Base-by-base conservation (phyloP, 805 yeast genomes). In the Hanseniaspora meyeri region DNA sequence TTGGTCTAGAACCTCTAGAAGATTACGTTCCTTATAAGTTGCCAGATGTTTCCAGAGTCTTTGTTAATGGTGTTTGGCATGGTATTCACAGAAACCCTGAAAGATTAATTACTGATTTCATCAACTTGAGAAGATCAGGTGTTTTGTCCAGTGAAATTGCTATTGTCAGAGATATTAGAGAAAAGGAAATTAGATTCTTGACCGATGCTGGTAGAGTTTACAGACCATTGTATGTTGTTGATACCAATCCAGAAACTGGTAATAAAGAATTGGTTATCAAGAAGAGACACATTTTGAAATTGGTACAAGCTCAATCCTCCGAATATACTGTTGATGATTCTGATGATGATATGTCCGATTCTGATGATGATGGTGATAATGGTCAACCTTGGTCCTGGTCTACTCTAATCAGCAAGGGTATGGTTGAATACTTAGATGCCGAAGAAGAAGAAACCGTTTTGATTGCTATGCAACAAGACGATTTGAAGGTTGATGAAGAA, bases 391-490 rank as follows among this genome's bases (percentile, higher is more conserved):
- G 78, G 67, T 86, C 90, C 3, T 93, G 98, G 98, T 76, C 84
- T 1, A 80, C 89, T 7, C 75, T 93, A 62, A 81, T 93, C 27
- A 78, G 75, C 55, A 84, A 82, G 60, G 98, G 98, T 68, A 77
- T 91, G 57, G 91, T 91, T 48, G 99, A 93, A 71, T 93, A 93
- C 66, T 85, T 93, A 58, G 99, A 93, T 72, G 98, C 97, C 11
- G 98, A 93, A 71, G 98, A 93, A 76, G 98, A 93, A 70, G 98
- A 93, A 73, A 90, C 97, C 0, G 87, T 88, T 54, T 84, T 93
- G 87, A 93, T 93, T 73, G 97, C 98, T 42, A 93, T 93, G 98
- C 85, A 95, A 17, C 96, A 96, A 2, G 99, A 93, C 70, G 99
- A 93, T 72, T 76, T 93, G 68, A 89, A 85, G 60, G 80, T 89